A percentile compares a stretch with the other conserved stretches of the same genome.
Conservation (phyloP, 495 filamentous ascomycete genomes). For the Aspergillus cavernicola region DNA sequence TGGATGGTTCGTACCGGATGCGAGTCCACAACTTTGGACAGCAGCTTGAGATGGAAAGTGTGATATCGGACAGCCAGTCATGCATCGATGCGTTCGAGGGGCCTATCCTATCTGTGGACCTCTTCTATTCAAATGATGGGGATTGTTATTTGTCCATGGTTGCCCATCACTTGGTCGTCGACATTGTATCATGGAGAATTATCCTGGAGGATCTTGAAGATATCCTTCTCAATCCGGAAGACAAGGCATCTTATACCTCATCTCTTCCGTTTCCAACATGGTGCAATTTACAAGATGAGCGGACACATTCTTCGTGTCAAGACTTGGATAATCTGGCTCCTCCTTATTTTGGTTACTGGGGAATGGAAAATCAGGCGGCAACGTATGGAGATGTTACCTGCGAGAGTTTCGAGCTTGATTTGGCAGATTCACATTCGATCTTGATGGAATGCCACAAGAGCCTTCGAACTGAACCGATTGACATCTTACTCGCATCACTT, state of each 20-base stretch:
- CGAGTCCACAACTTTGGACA: constrained; percentile 18
- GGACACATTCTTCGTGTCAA: constrained; percentile 28
- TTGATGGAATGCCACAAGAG: constrained; percentile 43
- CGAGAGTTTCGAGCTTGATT: constrained; percentile 45
- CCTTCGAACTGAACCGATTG: constrained; percentile 49
- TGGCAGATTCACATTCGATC: constrained; percentile 37
- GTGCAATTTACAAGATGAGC: constrained; percentile 47
- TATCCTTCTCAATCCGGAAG: constrained; percentile 46
- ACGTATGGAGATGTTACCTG: constrained; percentile 49
- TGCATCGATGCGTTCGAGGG: constrained; percentile 43
- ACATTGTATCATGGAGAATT: constrained; percentile 67
- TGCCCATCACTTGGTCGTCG: constrained; percentile 66
- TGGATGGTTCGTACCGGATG: constrained; percentile 37
- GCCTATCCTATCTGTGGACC: constrained; percentile 40
- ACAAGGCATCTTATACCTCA: constrained; percentile 23
- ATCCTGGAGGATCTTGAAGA: constrained; percentile 66
- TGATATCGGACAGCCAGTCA: constrained; percentile 37
- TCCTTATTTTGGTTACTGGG: constrained; percentile 48
- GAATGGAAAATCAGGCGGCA: constrained; percentile 40
- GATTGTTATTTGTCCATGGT: constrained; percentile 57
- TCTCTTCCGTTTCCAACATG: constrained; percentile 63
- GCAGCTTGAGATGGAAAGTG: constrained; percentile 26
- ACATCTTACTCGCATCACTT: constrained; percentile 51
- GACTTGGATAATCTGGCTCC: constrained; percentile 25
- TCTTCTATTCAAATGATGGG: constrained; percentile 46